Percentiles rank a stretch among this genome's conserved stretches.
Conservation (phyloP, 73 alveolate genomes). For the Tetrahymena borealis region DNA sequence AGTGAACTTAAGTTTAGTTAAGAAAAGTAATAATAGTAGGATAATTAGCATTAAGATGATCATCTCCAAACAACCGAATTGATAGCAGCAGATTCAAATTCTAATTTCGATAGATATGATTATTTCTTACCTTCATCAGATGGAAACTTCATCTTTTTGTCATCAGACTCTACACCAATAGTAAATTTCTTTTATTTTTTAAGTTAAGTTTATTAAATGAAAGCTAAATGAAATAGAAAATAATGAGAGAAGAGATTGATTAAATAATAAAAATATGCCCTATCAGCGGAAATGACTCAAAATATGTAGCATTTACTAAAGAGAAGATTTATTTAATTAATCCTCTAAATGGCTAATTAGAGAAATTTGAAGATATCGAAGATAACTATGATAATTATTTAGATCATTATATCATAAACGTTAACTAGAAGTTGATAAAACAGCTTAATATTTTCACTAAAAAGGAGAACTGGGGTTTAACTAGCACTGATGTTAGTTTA, state of each 20-base stretch:
- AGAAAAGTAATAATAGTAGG: background rate
- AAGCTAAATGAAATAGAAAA: too few relatives aligned
- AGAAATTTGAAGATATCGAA: background rate
- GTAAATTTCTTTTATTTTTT: too few relatives aligned
- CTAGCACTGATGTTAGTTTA: background rate
- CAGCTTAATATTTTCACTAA: background rate
- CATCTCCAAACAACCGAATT: background rate
- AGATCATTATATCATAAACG: background rate
- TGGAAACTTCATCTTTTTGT: background rate
- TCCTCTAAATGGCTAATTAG: background rate
- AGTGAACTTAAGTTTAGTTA: background rate
- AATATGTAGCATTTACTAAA: background rate
- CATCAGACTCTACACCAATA: background rate
- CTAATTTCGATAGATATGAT: background rate
- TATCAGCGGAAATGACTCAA: background rate
- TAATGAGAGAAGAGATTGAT: background rate
- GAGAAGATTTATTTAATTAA: background rate
- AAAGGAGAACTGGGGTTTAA: background rate
- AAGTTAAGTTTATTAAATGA: too few relatives aligned
- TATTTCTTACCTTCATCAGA: background rate
- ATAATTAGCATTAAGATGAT: background rate
- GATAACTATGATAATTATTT: background rate
- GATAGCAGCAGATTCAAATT: background rate
- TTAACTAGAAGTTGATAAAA: background rate
- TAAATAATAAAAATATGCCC: background rate